These are phyloP conservation scores for Pleurostoma richardsiae DNA, from an alignment of 2,329 filamentous ascomycete genomes.

Conservation along the genomic window DNA sequence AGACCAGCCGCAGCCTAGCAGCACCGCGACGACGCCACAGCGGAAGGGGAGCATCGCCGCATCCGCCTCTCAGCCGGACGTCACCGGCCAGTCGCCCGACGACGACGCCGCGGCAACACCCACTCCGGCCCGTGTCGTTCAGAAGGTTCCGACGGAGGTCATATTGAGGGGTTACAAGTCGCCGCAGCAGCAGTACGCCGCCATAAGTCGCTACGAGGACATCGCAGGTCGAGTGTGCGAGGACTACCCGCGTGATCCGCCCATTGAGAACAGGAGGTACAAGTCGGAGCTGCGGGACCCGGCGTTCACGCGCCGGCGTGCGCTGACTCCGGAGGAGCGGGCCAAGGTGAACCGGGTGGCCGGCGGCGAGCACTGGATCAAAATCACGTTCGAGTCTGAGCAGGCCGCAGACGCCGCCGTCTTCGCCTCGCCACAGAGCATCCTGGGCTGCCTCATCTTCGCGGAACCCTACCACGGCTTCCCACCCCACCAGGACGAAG, in stretches of 20 bases:
- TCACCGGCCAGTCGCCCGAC: constrained; percentile 11
- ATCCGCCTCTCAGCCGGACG: constrained; percentile 1
- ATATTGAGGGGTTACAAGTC: constrained; percentile 77
- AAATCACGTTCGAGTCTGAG: constrained; percentile 72
- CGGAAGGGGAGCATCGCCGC: constrained; percentile 10
- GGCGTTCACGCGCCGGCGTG: constrained; percentile 59
- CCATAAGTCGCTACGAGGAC: constrained; percentile 82
- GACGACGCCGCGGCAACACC: constrained; percentile 12
- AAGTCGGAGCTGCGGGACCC: constrained; percentile 70
- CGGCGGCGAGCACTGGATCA: constrained; percentile 89
- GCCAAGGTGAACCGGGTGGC: constrained; percentile 75
- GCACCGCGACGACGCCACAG: constrained; percentile 15
- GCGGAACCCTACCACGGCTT: constrained; percentile 66
- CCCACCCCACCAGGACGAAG: constrained; percentile 58
- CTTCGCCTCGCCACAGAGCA: constrained; percentile 65
- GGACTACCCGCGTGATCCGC: constrained; percentile 86
- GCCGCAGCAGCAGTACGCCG: constrained; percentile 70
- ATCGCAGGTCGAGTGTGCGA: constrained; percentile 85
- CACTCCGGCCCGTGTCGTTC: constrained; percentile 20
- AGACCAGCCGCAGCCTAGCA: constrained; percentile 32
- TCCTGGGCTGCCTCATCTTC: constrained; percentile 65
- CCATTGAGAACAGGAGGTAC: constrained; percentile 63
- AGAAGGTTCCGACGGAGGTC: constrained; percentile 60
- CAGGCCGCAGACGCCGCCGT: constrained; percentile 66
- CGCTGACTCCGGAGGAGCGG: constrained; percentile 67